Evolutionary conservation across 2,329 filamentous ascomycete genomes (phyloP).

Genomic region (Nemania sp.): DNA sequence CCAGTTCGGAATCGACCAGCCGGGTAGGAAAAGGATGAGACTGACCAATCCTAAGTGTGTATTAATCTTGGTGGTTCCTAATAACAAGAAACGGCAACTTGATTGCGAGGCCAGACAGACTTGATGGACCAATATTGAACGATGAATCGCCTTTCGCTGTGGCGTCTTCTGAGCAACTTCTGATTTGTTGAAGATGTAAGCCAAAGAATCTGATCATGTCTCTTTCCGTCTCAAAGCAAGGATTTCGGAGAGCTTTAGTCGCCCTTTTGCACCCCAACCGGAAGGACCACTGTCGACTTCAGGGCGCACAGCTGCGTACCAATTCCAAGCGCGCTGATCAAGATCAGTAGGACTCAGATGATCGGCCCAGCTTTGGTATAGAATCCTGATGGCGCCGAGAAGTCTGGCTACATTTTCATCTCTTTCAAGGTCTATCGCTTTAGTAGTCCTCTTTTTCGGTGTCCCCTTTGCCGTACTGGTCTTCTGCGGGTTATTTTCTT

Average conservation of each 20-base stretch:
- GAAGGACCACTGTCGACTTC: slow-evolving; percentile 73
- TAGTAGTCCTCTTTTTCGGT: slow-evolving; percentile 56
- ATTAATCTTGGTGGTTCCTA: too few species aligned
- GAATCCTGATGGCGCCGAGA: slow-evolving; percentile 69
- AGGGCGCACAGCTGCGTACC: slow-evolving; percentile 78
- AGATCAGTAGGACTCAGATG: slow-evolving; percentile 66
- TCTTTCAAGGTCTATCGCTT: slow-evolving; percentile 61
- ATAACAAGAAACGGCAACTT: too few species aligned
- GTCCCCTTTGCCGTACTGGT: slow-evolving; percentile 25
- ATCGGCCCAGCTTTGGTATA: slow-evolving; percentile 75
- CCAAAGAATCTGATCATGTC: neutral
- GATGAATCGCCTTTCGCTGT: too few species aligned
- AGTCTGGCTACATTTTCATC: slow-evolving; percentile 70
- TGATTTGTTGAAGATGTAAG: neutral
- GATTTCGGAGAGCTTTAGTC: slow-evolving; percentile 68
- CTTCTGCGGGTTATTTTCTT: slow-evolving; percentile 20
- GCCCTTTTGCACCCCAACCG: slow-evolving; percentile 83
- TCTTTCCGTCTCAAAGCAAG: slow-evolving; percentile 57
- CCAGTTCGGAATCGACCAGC: neutral
- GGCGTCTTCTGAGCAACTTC: neutral
- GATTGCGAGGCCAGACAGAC: neutral
- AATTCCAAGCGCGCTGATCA: slow-evolving; percentile 76
- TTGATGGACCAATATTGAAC: too few species aligned
- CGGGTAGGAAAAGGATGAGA: too few species aligned
- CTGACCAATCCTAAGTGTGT: too few species aligned